A percentile compares a stretch with the other conserved stretches of the same genome.
These are phyloP conservation scores for Scedosporium aurantiacum DNA, from an alignment of 2,329 filamentous ascomycete genomes.

Conservation along the genomic window DNA sequence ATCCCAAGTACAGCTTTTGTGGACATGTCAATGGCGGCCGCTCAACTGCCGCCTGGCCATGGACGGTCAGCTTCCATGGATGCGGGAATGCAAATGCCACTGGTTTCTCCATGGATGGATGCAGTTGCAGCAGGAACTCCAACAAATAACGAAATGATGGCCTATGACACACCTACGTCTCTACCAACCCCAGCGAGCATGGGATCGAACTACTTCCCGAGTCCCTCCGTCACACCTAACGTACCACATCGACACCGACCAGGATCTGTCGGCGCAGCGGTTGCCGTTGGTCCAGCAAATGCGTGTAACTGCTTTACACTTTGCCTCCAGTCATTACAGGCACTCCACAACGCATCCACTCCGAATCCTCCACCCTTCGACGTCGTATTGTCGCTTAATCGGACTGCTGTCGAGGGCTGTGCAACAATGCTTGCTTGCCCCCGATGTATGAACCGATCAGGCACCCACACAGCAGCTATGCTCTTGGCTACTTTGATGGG, in stretches of 20 bases:
- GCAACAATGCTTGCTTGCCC: constrained; percentile 33
- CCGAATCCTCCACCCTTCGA: constrained; percentile 30
- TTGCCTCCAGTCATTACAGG: constrained; percentile 34
- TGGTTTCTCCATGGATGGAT: constrained; percentile 16
- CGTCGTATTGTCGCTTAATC: constrained; percentile 31
- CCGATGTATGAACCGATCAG: constrained; percentile 31
- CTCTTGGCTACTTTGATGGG: constrained; percentile 37
- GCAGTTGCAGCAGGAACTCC: constrained; percentile 20
- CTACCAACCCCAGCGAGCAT: constrained; percentile 24
- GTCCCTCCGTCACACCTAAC: constrained; percentile 25
- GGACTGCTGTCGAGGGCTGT: constrained; percentile 37
- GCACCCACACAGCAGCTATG: constrained; percentile 34
- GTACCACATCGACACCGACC: constrained; percentile 13
- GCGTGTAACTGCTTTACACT: constrained; percentile 35
- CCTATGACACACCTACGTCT: constrained; percentile 17
- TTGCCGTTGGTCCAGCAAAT: constrained; percentile 14
- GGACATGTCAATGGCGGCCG: constrained; percentile 20
- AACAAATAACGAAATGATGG: constrained; percentile 19
- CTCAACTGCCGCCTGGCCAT: constrained; percentile 16
- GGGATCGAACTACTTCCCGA: constrained; percentile 27
- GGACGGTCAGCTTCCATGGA: constrained; percentile 21
- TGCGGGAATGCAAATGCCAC: constrained; percentile 2
- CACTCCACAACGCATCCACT: constrained; percentile 32
- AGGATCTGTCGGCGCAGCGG: background rate
- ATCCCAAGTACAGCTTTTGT: constrained; percentile 20